Evolutionary conservation across 2,329 filamentous ascomycete genomes (phyloP).

Genomic region (Sporothrix protearum): DNA sequence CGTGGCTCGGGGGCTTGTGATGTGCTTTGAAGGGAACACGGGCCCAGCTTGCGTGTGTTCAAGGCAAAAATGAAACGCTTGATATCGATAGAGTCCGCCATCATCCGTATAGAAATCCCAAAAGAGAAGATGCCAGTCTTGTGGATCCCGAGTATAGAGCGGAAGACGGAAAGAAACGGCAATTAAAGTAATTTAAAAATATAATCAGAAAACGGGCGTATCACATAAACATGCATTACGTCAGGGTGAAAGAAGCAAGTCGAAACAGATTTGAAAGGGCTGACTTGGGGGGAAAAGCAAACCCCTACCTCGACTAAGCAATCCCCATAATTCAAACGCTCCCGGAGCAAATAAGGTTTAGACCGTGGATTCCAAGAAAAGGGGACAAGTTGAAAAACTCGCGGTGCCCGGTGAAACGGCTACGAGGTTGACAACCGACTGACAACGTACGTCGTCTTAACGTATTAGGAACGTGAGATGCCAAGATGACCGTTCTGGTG

Average conservation of each 20-base stretch:
- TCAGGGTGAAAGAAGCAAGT: not conserved
- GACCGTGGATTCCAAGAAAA: not conserved
- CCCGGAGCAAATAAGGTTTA: not conserved
- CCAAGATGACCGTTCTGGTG: not conserved
- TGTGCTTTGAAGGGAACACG: not conserved
- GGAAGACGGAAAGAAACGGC: not conserved
- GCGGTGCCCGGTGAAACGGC: not conserved
- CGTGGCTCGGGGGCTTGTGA: not conserved
- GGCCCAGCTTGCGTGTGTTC: not conserved
- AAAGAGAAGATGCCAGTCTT: slow-evolving; percentile 12
- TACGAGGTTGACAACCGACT: not conserved
- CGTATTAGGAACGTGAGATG: not conserved
- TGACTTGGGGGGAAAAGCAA: not conserved
- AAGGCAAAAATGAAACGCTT: not conserved
- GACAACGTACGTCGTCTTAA: not conserved
- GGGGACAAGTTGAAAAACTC: not conserved
- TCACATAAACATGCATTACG: not conserved
- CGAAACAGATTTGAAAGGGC: not conserved
- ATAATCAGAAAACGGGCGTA: not conserved
- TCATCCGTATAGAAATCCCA: not conserved
- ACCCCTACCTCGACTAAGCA: slow-evolving; percentile 9
- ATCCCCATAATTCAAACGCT: not conserved
- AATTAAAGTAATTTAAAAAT: not conserved
- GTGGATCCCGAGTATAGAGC: not conserved
- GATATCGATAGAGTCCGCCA: not conserved